Conservation (phyloP, 2,329 filamentous ascomycete species). For the Alternaria dauci region DNA sequence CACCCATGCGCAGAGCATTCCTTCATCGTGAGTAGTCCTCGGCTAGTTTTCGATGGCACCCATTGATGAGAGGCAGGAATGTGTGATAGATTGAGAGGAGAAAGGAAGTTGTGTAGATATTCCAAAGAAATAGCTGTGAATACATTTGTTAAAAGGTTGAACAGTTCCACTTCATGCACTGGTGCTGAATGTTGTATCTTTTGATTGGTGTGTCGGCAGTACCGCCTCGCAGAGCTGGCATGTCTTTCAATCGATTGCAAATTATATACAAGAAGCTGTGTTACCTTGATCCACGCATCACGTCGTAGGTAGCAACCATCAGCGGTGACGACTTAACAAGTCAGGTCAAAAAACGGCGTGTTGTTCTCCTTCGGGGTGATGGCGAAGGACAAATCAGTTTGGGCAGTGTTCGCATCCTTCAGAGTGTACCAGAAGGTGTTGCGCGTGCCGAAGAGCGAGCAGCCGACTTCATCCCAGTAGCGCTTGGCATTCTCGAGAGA, state of each 20-base stretch:
- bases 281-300: background rate
- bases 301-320: accelerated
- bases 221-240: too few species aligned
- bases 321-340: conserved; percentile 47
- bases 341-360: conserved; percentile 62
- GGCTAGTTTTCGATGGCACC: background rate
- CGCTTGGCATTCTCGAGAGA: conserved; percentile 34
- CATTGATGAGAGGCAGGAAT: background rate
- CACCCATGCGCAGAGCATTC: conserved; percentile 17
- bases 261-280: background rate
- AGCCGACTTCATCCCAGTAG: conserved; percentile 43
- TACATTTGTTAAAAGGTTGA: background rate
- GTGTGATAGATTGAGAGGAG: background rate
- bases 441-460: conserved; percentile 36
- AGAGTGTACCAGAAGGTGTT: conserved; percentile 46
- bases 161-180: too few species aligned
- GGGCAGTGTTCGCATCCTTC: conserved; percentile 56
- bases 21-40: background rate
- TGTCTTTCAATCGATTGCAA: background rate
- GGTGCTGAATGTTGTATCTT: too few species aligned
- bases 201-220: background rate
- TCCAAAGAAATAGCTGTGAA: background rate
- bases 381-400: conserved; percentile 55
- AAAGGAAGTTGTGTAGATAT: background rate
- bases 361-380: conserved; percentile 63